Evolutionary conservation across 257 asterid species (phyloP).

Genomic region (Nicotiana knightiana): DNA sequence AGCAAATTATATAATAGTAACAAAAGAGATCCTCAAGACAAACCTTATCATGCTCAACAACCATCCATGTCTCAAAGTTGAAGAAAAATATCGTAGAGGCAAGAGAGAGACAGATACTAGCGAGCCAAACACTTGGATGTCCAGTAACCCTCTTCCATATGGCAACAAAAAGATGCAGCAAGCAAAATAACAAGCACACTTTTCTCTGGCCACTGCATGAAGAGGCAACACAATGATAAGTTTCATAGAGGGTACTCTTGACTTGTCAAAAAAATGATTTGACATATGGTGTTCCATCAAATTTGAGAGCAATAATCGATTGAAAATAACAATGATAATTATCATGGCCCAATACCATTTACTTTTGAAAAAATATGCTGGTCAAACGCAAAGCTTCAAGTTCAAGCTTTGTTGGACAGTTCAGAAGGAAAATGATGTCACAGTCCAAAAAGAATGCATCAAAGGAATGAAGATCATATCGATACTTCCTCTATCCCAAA

Average conservation of each 20-base stretch:
- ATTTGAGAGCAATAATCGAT: neutral
- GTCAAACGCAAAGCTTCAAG: neutral
- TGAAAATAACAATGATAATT: neutral
- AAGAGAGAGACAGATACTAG: slow-evolving; percentile 59
- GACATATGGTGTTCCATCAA: neutral
- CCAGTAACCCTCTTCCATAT: slow-evolving; percentile 47
- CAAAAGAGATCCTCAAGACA: slow-evolving; percentile 7
- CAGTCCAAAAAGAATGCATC: neutral
- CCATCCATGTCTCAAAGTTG: slow-evolving; percentile 89
- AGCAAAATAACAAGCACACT: slow-evolving; percentile 57
- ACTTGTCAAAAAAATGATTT: neutral
- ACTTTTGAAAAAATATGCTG: neutral
- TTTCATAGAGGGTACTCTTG: neutral
- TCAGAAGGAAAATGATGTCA: neutral
- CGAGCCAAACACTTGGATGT: slow-evolving; percentile 47
- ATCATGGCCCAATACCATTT: neutral
- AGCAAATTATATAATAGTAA: neutral
- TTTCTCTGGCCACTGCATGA: slow-evolving; percentile 75
- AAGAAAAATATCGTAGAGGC: slow-evolving; percentile 72
- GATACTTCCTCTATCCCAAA: neutral
- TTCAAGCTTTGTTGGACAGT: neutral
- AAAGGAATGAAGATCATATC: neutral
- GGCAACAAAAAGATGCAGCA: slow-evolving; percentile 59
- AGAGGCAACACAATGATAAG: slow-evolving; percentile 9
- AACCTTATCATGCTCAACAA: slow-evolving; percentile 82